Evolutionary conservation across 257 asterid genomes (phyloP).

Genomic region (Jaltomata sinuosa): DNA sequence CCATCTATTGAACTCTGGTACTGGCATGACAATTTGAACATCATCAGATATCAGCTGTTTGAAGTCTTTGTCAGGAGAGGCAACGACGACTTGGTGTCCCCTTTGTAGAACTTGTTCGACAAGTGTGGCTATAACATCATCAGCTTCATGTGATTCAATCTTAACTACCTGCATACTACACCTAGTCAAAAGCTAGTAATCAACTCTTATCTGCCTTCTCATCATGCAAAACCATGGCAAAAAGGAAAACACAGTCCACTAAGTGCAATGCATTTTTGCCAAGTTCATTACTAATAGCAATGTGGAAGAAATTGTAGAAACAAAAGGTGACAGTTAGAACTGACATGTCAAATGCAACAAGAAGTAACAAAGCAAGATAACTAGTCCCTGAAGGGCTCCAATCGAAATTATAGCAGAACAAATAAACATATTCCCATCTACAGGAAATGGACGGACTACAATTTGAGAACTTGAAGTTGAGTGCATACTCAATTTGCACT

Average conservation of each 20-base stretch:
- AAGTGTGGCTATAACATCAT: conserved; percentile 88
- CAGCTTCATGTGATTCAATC: conserved; percentile 82
- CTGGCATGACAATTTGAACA: conserved; percentile 84
- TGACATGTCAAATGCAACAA: background rate
- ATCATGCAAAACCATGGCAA: background rate
- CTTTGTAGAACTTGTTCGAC: conserved; percentile 54
- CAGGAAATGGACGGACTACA: background rate
- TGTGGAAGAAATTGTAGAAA: background rate
- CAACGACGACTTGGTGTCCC: conserved; percentile 72
- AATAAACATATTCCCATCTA: background rate
- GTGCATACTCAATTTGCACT: background rate
- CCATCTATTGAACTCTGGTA: conserved; percentile 74
- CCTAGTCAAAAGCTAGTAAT: background rate
- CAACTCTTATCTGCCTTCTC: background rate
- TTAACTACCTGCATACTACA: conserved; percentile 59
- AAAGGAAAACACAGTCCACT: background rate
- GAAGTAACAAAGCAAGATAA: background rate
- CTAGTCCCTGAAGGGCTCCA: background rate
- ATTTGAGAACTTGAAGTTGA: background rate
- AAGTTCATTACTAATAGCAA: background rate
- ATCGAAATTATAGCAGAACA: background rate
- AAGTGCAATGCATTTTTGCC: background rate
- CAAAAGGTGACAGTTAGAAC: background rate
- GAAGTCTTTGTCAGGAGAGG: conserved; percentile 97
- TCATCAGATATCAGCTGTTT: conserved; percentile 78